Evolutionary conservation across 768 basidiomycete genomes (phyloP), one percentile per base, ranked within the genome.

Genomic region (Hysterangium stoloniferum): DNA sequence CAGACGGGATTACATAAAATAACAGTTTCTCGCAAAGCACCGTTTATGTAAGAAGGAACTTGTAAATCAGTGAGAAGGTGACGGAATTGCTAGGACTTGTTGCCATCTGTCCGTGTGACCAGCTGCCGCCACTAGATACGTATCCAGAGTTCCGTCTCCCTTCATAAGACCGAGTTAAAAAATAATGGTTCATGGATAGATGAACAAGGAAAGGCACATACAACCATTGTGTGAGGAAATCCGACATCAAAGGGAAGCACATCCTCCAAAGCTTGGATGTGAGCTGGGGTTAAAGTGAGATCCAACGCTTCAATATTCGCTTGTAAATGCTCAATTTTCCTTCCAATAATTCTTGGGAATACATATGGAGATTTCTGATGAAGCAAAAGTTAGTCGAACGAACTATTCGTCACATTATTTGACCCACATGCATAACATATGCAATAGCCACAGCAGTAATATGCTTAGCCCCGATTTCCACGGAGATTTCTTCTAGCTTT

Each of bases 261-360:
- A 24, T 17, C 20, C 27, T 54, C 53, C 15, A 54, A 19, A 31
- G 31, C 40, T 22, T 49, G 40, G 27, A 54, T 42, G 22, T 54
- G 53, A 20, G 32, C 53, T 3, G 33, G 38, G 7, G 53, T 42
- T 32, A 54, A 48, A 5, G 22, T 42, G 40, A 54, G 31, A n/a
- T 31, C 42, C 5, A 54, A 8, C 24, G 53, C 53, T 33, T 54
- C 27, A 28, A 54, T 50, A 36, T 49, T 56, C 46, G 58, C 58
- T 32, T 25, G 15, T 22, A 54, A 33, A 33, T 54, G 27, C 17
- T 25, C 12, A n/a, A 38, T 17, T 20, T 52, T 54, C 28, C 35
- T 32, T 17, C 27, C 29, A 20, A 75, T 75, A 24, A 78, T 60
- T 51, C 77, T 66, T n/a, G 75, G 74, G 63, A 78, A 77, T 1